Conservation (phyloP, 257 asterid species). For the Lantana camara region DNA sequence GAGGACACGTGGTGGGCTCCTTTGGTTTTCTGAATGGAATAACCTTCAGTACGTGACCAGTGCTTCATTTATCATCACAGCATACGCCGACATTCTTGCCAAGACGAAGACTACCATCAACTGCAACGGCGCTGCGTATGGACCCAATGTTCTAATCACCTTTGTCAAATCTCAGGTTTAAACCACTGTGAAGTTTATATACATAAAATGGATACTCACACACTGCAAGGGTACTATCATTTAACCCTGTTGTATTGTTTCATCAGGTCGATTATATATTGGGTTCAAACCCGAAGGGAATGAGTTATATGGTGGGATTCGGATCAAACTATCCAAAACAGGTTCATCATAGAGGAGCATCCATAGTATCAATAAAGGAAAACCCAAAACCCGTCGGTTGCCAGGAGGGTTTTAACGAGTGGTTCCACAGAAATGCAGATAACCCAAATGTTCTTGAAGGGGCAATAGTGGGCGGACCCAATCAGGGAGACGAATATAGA, state of each 20-base stretch:
- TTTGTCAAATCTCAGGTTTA: slow-evolving; percentile 52
- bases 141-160: slow-evolving; percentile 27
- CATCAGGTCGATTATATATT: slow-evolving; percentile 58
- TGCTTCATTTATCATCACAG: slow-evolving; percentile 41
- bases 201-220: too few relatives aligned
- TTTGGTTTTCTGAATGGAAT: slow-evolving; percentile 47
- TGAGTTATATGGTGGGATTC: slow-evolving; percentile 76
- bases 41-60: slow-evolving; percentile 65
- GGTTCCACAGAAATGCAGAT: too few relatives aligned
- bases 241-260: too few relatives aligned
- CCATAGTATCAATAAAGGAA: too few relatives aligned
- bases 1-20: slow-evolving; percentile 44
- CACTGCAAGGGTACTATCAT: too few relatives aligned
- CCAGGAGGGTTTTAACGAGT: too few relatives aligned
- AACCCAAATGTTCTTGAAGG: too few relatives aligned
- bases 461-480: too few relatives aligned
- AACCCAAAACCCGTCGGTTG: too few relatives aligned
- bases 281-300: slow-evolving; percentile 61
- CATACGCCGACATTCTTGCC: slow-evolving; percentile 47
- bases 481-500: too few relatives aligned
- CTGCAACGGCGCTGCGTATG: slow-evolving; percentile 37
- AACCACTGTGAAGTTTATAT: not conserved
- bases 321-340: slow-evolving; percentile 55
- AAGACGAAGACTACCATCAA: slow-evolving; percentile 22
- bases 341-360: slow-evolving; percentile 67